Conservation (phyloP, 2,329 filamentous ascomycete species). For the Trichoderma afroharzianum region DNA sequence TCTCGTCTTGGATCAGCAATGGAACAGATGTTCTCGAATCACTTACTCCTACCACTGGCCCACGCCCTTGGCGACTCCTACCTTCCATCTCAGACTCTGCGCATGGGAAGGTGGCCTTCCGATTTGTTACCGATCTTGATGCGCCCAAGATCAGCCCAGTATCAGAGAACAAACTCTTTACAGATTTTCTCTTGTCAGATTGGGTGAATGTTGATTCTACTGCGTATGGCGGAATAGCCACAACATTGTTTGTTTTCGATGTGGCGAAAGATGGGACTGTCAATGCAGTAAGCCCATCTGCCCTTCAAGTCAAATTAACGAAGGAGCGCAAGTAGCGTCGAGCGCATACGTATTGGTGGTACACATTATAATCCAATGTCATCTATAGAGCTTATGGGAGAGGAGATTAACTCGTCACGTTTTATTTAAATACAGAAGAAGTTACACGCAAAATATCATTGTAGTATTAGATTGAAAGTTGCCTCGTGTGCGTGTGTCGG, state of each 20-base stretch:
- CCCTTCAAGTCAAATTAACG: neutral
- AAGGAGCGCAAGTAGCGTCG: neutral
- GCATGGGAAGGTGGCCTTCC: neutral
- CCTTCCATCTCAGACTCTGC: neutral
- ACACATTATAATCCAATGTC: neutral
- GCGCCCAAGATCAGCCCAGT: neutral
- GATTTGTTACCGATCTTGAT: neutral
- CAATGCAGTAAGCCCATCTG: neutral
- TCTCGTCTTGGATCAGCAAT: neutral
- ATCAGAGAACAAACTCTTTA: neutral
- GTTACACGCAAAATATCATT: neutral
- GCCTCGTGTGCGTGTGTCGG: neutral
- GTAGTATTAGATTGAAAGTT: neutral
- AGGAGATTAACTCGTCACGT: neutral
- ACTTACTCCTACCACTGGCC: neutral
- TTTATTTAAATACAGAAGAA: neutral
- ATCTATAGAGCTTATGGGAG: neutral
- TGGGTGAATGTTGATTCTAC: neutral
- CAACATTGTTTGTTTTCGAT: neutral
- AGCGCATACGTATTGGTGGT: neutral
- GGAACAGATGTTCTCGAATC: neutral
- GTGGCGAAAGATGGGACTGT: neutral
- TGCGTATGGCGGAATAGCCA: neutral
- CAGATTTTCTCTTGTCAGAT: neutral
- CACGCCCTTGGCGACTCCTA: neutral